Evolutionary conservation across 352 stramenopile genomes (phyloP).

Genomic region (Pythium brachiatum): DNA sequence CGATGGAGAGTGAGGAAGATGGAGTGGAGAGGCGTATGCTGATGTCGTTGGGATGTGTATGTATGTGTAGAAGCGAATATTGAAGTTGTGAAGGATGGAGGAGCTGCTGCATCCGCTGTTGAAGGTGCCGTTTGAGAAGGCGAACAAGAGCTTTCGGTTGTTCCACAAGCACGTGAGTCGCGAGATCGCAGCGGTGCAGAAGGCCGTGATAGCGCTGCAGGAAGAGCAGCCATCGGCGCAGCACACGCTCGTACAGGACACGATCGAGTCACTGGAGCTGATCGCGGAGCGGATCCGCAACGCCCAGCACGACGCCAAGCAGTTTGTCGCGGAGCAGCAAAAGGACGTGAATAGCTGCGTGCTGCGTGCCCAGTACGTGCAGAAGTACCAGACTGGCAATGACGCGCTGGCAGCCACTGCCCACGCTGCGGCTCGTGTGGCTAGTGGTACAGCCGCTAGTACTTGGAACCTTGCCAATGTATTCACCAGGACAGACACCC

Average conservation of each 20-base stretch:
- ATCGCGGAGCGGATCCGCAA: slow-evolving; percentile 43
- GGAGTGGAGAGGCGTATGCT: too few relatives aligned
- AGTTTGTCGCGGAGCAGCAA: slow-evolving; percentile 45
- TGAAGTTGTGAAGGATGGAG: slow-evolving; percentile 19
- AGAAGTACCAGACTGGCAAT: slow-evolving; percentile 29
- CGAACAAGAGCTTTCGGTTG: slow-evolving; percentile 72
- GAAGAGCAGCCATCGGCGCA: slow-evolving; percentile 60
- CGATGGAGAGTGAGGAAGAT: too few relatives aligned
- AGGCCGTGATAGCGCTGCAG: slow-evolving; percentile 48
- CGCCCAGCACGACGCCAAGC: slow-evolving; percentile 50
- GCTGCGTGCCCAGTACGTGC: slow-evolving; percentile 40
- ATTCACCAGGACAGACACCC: slow-evolving; percentile 14
- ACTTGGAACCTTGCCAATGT: slow-evolving; percentile 5
- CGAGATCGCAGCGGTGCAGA: slow-evolving; percentile 48
- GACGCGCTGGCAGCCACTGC: slow-evolving; percentile 25
- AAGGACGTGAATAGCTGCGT: slow-evolving; percentile 52
- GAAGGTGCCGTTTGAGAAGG: slow-evolving; percentile 71
- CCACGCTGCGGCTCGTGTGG: slow-evolving; percentile 7
- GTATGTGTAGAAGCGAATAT: neutral
- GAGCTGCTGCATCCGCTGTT: slow-evolving; percentile 69
- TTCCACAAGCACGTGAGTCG: slow-evolving; percentile 80
- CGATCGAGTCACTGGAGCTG: slow-evolving; percentile 45
- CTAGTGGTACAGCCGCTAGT: neutral
- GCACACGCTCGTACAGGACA: slow-evolving; percentile 51
- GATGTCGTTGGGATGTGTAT: slow-evolving; percentile 1